Conservation (phyloP, 805 yeast species). For the Tetrapisispora arboricola region DNA sequence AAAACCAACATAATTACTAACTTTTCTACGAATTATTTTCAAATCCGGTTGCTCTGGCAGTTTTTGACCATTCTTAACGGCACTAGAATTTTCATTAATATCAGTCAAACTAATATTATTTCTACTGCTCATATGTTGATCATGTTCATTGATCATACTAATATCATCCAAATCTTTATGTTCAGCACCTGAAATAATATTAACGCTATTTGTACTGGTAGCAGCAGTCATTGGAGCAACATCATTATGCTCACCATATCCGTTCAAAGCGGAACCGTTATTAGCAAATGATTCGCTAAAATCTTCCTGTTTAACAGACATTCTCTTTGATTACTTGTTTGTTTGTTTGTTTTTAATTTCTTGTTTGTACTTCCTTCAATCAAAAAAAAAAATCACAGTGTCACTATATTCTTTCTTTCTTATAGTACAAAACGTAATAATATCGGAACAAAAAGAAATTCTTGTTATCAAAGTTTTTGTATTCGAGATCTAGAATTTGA, state of each 20-base stretch:
- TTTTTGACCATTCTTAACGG: conserved; percentile 9
- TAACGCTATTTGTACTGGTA: conserved; percentile 1
- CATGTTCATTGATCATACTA: not conserved
- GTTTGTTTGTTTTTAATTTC: too few species aligned
- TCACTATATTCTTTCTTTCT: too few species aligned
- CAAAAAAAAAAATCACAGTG: too few species aligned
- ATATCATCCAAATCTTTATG: not conserved
- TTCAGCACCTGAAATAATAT: conserved; percentile 1
- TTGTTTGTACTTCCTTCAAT: too few species aligned
- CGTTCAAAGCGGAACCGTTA: not conserved
- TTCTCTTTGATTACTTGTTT: too few species aligned
- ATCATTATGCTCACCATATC: not conserved
- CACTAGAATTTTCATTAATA: not conserved
- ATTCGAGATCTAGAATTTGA: too few species aligned
- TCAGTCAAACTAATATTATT: not conserved
- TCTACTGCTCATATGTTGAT: not conserved
- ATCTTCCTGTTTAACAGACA: conserved; percentile 5
- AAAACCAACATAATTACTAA: conserved; percentile 91
- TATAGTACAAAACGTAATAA: too few species aligned
- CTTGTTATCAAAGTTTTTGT: too few species aligned
- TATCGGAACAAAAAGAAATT: too few species aligned
- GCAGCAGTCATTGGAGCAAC: not conserved
- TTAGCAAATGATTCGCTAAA: not conserved
- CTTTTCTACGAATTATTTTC: conserved; percentile 68
- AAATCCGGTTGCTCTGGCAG: conserved; percentile 32